phyloP scores from a whole-genome alignment of 352 stramenopile species.

The Albugo candida region DNA sequence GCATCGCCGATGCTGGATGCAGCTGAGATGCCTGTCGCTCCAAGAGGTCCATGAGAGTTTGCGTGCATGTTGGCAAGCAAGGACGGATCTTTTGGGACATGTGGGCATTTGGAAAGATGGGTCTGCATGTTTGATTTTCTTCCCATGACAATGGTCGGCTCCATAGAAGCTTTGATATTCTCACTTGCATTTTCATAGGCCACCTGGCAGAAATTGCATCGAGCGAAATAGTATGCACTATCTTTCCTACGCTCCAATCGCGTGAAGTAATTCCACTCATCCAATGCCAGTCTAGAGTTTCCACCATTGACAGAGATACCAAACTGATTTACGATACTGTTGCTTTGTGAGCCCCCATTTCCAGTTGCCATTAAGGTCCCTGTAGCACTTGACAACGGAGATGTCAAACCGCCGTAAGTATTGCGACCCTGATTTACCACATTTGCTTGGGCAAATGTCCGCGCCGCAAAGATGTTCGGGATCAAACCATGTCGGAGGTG shows the following conservation, averaged over 20 bases:
- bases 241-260: constrained; percentile 50
- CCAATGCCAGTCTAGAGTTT: constrained; percentile 26
- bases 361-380: background rate
- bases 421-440: background rate
- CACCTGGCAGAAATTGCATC: constrained; percentile 66
- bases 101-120: constrained; percentile 50
- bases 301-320: constrained; percentile 1
- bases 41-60: background rate
- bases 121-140: constrained; percentile 75
- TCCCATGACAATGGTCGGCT: constrained; percentile 38
- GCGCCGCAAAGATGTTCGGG: background rate
- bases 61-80: constrained; percentile 8
- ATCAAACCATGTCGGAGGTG: background rate
- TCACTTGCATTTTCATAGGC: constrained; percentile 30
- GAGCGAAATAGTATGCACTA: constrained; percentile 53
- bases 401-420: background rate
- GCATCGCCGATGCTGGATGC: background rate
- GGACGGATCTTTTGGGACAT: constrained; percentile 33
- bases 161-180: constrained; percentile 23
- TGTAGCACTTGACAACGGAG: background rate
- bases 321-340: background rate
- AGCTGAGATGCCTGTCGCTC: background rate
- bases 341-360: background rate
- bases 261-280: constrained; percentile 68
- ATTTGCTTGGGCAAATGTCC: background rate